phyloP scores from a whole-genome alignment of 176 grass and related monocot genomes.

The Musa itinerans region DNA sequence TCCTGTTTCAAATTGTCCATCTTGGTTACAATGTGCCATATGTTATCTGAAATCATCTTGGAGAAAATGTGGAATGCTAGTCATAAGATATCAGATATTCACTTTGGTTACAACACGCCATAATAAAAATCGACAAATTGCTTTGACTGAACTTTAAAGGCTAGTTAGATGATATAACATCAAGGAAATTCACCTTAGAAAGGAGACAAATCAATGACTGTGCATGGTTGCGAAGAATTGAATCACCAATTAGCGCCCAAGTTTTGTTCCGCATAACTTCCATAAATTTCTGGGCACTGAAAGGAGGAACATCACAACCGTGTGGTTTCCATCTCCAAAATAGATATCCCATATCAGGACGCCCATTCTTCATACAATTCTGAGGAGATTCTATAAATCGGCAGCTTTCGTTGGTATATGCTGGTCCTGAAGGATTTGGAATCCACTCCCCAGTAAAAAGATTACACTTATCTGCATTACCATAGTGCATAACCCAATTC shows the following conservation, averaged over 20 bases:
- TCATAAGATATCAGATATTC: no score
- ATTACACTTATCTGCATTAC: slow-evolving; percentile 3
- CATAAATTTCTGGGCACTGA: neutral
- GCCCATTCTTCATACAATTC: slow-evolving; percentile 14
- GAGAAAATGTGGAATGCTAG: no score
- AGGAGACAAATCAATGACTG: slow-evolving; percentile 18
- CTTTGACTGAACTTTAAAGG: neutral
- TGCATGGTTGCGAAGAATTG: slow-evolving; percentile 12
- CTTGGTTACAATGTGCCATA: no score
- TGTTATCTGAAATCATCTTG: no score
- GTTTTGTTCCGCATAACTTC: neutral
- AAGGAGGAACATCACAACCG: slow-evolving; percentile 2
- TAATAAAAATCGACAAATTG: neutral
- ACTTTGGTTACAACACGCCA: neutral
- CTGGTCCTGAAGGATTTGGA: slow-evolving; percentile 3
- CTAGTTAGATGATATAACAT: neutral
- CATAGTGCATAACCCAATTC: neutral
- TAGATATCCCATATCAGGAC: slow-evolving; percentile 10
- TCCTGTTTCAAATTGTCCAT: no score
- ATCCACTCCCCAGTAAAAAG: slow-evolving; percentile 19
- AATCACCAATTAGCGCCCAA: slow-evolving; percentile 14
- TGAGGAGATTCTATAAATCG: neutral
- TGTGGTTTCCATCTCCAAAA: slow-evolving; percentile 19
- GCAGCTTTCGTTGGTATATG: slow-evolving; percentile 18
- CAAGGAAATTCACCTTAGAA: slow-evolving; percentile 4